phyloP scores from a whole-genome alignment of 2,329 filamentous ascomycete genomes.

The Cladophialophora immunda region DNA sequence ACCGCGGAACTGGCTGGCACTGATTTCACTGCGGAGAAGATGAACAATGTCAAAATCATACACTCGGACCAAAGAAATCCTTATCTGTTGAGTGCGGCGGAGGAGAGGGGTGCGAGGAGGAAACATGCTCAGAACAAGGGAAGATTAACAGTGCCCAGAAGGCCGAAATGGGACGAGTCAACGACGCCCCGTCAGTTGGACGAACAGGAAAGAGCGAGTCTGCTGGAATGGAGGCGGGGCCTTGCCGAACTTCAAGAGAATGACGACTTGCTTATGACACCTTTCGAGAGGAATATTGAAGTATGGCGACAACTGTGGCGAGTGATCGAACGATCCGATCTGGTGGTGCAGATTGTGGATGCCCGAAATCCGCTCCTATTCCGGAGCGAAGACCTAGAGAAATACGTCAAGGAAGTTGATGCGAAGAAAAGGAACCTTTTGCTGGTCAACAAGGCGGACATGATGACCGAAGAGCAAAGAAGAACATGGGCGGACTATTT shows the following conservation, averaged over 20 bases:
- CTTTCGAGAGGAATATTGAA: slow-evolving; percentile 95
- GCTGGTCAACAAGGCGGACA: slow-evolving; percentile 98
- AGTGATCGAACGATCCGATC: slow-evolving; percentile 94
- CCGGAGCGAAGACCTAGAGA: slow-evolving; percentile 90
- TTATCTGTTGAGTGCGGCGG: slow-evolving; percentile 83
- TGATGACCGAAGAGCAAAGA: slow-evolving; percentile 91
- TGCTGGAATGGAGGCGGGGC: slow-evolving; percentile 88
- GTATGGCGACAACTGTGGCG: slow-evolving; percentile 98
- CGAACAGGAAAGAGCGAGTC: slow-evolving; percentile 76
- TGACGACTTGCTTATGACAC: slow-evolving; percentile 94
- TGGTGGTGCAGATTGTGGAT: slow-evolving; percentile 98
- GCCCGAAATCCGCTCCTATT: slow-evolving; percentile 94
- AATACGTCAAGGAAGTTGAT: slow-evolving; percentile 93
- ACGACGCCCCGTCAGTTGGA: slow-evolving; percentile 88
- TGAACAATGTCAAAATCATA: slow-evolving; percentile 99
- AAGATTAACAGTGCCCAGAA: slow-evolving; percentile 84
- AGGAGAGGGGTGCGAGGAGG: slow-evolving; percentile 78
- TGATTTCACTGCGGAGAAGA: slow-evolving; percentile 98
- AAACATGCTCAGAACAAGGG: slow-evolving; percentile 85
- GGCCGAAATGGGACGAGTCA: slow-evolving; percentile 85
- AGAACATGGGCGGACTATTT: slow-evolving; percentile 88
- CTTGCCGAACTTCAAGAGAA: slow-evolving; percentile 93
- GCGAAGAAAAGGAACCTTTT: slow-evolving; percentile 87
- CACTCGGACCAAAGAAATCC: slow-evolving; percentile 96
- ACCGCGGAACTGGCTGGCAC: slow-evolving; percentile 97